Conservation (phyloP, 2,329 filamentous ascomycete species). For the Calonectria pseudoturangicola region DNA sequence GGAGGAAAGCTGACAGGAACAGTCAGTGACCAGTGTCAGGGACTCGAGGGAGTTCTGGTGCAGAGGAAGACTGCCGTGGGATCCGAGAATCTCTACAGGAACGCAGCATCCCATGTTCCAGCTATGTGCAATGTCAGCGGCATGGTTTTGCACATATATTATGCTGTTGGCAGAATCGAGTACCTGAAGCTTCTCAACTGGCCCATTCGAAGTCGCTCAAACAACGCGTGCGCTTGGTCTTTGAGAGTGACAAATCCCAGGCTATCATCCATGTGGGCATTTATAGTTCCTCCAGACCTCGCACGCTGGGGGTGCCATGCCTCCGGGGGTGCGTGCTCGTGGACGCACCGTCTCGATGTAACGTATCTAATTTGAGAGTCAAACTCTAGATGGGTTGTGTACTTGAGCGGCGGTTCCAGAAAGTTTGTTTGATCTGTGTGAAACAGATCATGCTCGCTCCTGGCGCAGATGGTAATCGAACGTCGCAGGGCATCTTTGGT, state of each 20-base stretch:
- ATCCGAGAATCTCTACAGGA: slow-evolving; percentile 14
- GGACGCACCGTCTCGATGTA: slow-evolving; percentile 7
- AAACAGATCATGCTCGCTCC: background rate
- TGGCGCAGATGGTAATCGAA: background rate
- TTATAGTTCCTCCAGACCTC: background rate
- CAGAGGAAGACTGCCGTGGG: slow-evolving; percentile 1
- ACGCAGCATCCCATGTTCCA: slow-evolving; percentile 22
- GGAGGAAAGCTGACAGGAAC: background rate
- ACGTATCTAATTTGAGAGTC: background rate
- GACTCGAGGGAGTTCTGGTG: slow-evolving; percentile 2
- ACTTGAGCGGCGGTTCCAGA: background rate
- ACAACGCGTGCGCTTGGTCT: slow-evolving; percentile 10
- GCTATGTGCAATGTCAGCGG: background rate
- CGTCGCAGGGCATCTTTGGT: slow-evolving; percentile 2
- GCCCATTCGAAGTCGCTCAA: background rate
- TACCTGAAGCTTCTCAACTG: slow-evolving; percentile 17
- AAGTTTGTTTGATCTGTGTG: background rate
- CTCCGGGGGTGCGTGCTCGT: background rate
- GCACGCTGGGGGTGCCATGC: background rate
- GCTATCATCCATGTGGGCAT: background rate
- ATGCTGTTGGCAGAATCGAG: background rate
- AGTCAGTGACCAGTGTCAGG: slow-evolving; percentile 15
- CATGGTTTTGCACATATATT: background rate
- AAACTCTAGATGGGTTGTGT: slow-evolving; percentile 9
- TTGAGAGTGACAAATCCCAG: background rate